Percentiles rank a stretch among this genome's conserved stretches.
These are phyloP conservation scores for Spathaspora sp. DNA, from an alignment of 805 yeast genomes.

Conservation along the genomic window DNA sequence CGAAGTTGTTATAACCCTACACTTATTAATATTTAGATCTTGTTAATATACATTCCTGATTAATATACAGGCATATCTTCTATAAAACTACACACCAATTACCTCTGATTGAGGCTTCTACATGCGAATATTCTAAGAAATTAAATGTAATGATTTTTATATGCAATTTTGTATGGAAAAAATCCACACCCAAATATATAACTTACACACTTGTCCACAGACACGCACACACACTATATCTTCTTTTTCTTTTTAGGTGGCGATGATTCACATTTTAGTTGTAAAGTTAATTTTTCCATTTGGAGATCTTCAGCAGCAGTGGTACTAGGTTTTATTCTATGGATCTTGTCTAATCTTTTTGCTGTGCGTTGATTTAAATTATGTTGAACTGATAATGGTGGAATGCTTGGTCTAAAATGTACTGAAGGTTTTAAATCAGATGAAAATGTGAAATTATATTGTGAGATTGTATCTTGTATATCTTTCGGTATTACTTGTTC, in stretches of 20 bases:
- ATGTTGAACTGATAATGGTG: slow-evolving; percentile 39
- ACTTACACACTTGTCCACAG: too few species aligned
- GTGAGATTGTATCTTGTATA: background rate
- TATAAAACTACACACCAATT: too few species aligned
- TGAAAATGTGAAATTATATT: slow-evolving; percentile 27
- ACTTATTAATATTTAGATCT: too few species aligned
- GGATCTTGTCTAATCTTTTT: slow-evolving; percentile 1
- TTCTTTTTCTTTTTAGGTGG: slow-evolving; percentile 7
- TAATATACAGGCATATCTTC: background rate
- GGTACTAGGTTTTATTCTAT: background rate
- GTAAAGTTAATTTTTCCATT: background rate
- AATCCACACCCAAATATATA: too few species aligned
- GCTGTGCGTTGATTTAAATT: slow-evolving; percentile 14
- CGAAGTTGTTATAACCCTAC: too few species aligned
- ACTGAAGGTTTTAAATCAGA: slow-evolving; percentile 22
- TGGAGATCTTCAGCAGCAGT: background rate
- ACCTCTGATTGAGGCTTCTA: too few species aligned
- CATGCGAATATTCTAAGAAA: too few species aligned
- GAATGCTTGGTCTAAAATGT: slow-evolving; percentile 30
- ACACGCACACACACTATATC: background rate
- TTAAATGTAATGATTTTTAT: too few species aligned
- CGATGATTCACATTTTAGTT: background rate
- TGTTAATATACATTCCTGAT: too few species aligned
- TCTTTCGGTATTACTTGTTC: background rate
- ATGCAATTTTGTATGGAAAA: too few species aligned